Base-by-base conservation (phyloP, 768 basidiomycete species). In the Sarcomyxa edulis region DNA sequence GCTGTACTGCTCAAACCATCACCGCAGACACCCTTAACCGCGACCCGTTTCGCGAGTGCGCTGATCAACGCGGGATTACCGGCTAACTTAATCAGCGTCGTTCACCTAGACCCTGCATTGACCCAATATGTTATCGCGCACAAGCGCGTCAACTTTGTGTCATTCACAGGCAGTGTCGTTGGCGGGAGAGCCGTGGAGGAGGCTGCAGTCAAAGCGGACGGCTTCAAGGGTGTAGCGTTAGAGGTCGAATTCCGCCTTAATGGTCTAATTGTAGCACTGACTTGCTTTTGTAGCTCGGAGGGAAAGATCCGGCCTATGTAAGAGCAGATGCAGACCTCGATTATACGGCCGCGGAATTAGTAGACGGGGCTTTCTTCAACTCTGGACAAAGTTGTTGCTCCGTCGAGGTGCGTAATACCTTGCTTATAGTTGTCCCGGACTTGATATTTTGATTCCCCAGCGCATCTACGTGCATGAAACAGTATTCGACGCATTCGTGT, bases 261-360 rank as follows among this genome's bases (percentile, higher is more conserved):
- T 32, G 21, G 6, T 24, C 25, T 22, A 25, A 16, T n/a, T 25
- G 5, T 18, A 8, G 25, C 8, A 14, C 35, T 35, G 43, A 36
- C 47, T n/a, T 44, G 3, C 7, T 12, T 27, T 14, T 32, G 14
- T 47, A 91, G 86, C 78, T 99, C 11, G 96, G 96, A 2, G 96
- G 96, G 1, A 98, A 99, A 60, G 96, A 99, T 53, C 92, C 96
- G 2, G 96, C 95, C 2, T 99, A 97, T 53, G 93, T 99, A 5
- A 69, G 92, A 16, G 62, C 75, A 2, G 95, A 97, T 57, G 91
- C 86, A 0, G 79, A 96, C 60, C 52, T 96, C 1, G 74, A 77
- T 8, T 97, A 85, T 51, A 84, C 92, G 0, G 82, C 79, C 9
- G 72, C 77, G 16, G 84, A 97, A 51, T 74, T 98, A 3, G 93